Base-by-base conservation (phyloP, 1,284 basidiomycete species). In the Heliocybe sulcata region DNA sequence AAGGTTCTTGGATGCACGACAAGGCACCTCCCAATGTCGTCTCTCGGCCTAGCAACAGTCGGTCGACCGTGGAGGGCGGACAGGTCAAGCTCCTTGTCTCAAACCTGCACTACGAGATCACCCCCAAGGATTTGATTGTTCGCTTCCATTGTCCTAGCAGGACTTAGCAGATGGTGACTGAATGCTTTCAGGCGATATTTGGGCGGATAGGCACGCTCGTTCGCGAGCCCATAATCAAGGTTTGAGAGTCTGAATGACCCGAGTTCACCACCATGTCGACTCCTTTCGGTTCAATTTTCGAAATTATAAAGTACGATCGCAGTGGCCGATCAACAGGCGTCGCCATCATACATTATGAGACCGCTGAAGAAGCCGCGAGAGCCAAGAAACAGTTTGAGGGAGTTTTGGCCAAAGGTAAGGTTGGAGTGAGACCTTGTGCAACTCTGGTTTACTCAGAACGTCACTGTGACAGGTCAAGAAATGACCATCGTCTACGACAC, bases 71-170 rank as follows among this genome's bases (percentile, higher is more conserved):
- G 60, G 50, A 64, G 63, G 54, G 64, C 60, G 61, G 73, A 52
- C 83, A 81, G 66, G 81, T 77, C 56, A 85, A 84, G 65, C 82
- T 98, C 60, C 71, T 88, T 61, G 86, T 98, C 61, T 85, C 89
- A 59, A 94, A 94, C 69, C 65, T 98, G 64, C 95, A 98, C 72
- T 98, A 97, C 64, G 94, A 98, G 64, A 85, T 98, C 52, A 91
- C 87, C 56, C 80, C 88, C 65, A 85, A 85, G 73, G 94, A 98
- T 72, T 79, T 96, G 55, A 85, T 82, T 76, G 94, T 96, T 63
- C 65, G 90, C 51, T 51, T 48, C 42, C 52, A 10, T 31, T 54
- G 38, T 27, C 51, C 38, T 42, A 38, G 57, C 48, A 53, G 22
- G 53, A 33, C 29, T 47, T 55, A 22, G 59, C 52, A 53, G 48